Conservation (phyloP, 2,329 filamentous ascomycete genomes). For the Alternaria hordeiaustralica region DNA sequence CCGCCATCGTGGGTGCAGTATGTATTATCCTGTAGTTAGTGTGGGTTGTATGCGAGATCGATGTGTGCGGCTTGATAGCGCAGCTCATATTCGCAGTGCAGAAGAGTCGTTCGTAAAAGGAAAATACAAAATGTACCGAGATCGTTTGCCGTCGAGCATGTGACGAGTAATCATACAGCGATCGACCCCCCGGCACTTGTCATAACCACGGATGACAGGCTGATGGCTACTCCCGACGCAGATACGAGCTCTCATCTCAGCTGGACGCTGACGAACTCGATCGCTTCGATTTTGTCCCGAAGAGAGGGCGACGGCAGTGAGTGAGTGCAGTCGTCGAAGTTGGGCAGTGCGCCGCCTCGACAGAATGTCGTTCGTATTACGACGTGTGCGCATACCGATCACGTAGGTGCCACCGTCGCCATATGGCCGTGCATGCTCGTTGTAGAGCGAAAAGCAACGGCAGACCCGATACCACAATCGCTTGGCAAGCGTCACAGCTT, state of each 20-base stretch:
- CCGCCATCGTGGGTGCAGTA: slow-evolving; percentile 40
- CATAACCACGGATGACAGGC: slow-evolving; percentile 7
- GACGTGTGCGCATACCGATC: slow-evolving; percentile 3
- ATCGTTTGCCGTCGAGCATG: slow-evolving; percentile 1
- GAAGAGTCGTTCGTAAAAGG: neutral
- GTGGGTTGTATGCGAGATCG: slow-evolving; percentile 20
- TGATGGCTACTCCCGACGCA: slow-evolving; percentile 15
- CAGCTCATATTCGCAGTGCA: neutral
- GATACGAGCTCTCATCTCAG: slow-evolving; percentile 17
- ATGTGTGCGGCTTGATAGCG: neutral
- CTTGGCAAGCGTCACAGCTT: neutral
- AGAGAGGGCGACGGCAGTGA: neutral
- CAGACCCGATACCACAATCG: neutral
- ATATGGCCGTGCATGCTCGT: slow-evolving; percentile 15
- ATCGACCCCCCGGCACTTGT: slow-evolving; percentile 7
- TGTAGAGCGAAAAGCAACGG: slow-evolving; percentile 28
- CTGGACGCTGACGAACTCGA: neutral
- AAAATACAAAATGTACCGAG: neutral
- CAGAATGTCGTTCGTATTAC: neutral
- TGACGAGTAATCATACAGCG: slow-evolving; percentile 8
- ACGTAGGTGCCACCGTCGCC: slow-evolving; percentile 3
- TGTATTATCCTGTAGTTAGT: slow-evolving; percentile 34
- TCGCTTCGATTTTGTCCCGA: slow-evolving; percentile 2
- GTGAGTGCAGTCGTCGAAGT: neutral
- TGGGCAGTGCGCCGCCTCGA: neutral